phyloP scores from a whole-genome alignment of 257 asterid species.

The Ehretia macrophylla region DNA sequence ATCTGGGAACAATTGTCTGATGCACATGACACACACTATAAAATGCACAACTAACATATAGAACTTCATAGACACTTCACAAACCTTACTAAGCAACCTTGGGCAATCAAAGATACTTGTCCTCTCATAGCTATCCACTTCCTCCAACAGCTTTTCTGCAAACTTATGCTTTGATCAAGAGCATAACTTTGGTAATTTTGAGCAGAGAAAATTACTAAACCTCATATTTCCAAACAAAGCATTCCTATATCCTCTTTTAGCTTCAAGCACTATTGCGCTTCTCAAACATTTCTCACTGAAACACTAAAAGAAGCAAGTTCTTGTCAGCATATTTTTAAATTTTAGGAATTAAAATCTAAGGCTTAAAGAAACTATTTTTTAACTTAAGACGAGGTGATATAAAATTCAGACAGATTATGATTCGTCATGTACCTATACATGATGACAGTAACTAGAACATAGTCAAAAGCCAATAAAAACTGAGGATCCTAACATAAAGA shows the following conservation, averaged over 20 bases:
- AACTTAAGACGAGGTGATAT: too few species aligned
- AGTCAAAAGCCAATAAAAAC: too few species aligned
- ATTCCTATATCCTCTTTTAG: conserved; percentile 46
- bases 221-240: conserved; percentile 46
- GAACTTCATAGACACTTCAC: background rate
- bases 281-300: conserved; percentile 61
- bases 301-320: conserved; percentile 44
- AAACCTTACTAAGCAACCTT: conserved; percentile 27
- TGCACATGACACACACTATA: background rate
- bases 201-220: conserved; percentile 40
- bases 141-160: conserved; percentile 54
- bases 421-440: too few species aligned
- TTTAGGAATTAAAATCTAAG: background rate
- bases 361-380: background rate
- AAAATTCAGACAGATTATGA: too few species aligned
- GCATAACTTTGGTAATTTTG: conserved; percentile 36
- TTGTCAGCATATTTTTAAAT: background rate
- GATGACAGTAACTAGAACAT: too few species aligned
- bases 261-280: conserved; percentile 49
- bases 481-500: too few species aligned
- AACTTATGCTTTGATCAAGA: conserved; percentile 65
- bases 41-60: background rate
- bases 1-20: background rate
- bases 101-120: conserved; percentile 21
- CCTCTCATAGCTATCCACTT: conserved; percentile 46